Conservation (phyloP, 2,329 filamentous ascomycete species). For the Ophiostoma australiae region DNA sequence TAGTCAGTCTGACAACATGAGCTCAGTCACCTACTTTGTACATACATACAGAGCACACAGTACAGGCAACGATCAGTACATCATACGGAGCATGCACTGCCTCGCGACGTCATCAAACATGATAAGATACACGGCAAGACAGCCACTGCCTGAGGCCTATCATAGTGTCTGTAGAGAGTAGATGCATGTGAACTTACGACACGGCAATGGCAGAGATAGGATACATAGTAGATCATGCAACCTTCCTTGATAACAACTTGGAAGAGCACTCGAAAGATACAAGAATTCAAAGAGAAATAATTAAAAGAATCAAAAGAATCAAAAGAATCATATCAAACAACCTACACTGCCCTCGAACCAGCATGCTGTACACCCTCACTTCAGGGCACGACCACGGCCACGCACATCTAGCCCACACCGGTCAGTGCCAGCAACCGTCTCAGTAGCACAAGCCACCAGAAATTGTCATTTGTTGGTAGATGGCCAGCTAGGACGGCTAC, state of each 20-base stretch:
- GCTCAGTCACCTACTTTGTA: background rate
- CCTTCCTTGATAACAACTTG: background rate
- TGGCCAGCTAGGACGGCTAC: too few species aligned
- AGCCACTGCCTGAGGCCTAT: background rate
- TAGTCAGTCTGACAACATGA: background rate
- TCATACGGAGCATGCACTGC: background rate
- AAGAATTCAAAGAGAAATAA: too few species aligned
- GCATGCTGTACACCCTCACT: background rate
- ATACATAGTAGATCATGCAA: background rate
- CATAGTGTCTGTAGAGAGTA: too few species aligned
- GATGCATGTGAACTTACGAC: background rate
- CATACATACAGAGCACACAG: background rate
- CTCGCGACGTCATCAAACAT: constrained; percentile 1
- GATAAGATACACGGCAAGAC: background rate
- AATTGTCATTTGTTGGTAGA: too few species aligned
- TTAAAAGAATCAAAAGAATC: too few species aligned
- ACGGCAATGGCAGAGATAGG: background rate
- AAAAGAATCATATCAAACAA: background rate
- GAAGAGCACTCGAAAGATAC: too few species aligned
- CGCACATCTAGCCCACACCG: background rate
- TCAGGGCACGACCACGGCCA: background rate
- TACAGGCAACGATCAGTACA: background rate
- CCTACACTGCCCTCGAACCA: background rate
- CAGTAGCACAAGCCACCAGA: background rate
- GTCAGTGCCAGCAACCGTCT: background rate